Evolutionary conservation across 202 grass and related monocot genomes (phyloP).

Genomic region (Carex sylvatica): DNA sequence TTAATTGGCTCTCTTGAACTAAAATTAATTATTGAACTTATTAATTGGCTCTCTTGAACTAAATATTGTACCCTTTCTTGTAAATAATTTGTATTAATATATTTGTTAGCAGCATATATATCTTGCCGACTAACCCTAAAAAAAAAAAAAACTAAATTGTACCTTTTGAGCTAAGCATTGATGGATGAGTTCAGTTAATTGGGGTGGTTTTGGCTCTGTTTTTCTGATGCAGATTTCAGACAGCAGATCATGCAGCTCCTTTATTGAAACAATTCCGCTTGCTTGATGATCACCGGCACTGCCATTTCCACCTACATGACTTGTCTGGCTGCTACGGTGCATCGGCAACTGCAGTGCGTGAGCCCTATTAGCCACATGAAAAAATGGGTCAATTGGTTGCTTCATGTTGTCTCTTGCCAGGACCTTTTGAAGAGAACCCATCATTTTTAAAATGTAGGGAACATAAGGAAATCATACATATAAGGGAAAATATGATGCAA

Average conservation of each 20-base stretch:
- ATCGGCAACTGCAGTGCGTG: neutral
- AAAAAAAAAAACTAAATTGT: too few species aligned
- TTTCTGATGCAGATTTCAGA: neutral
- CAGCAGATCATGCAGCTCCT: neutral
- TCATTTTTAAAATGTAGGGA: neutral
- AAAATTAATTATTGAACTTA: too few species aligned
- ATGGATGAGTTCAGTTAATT: neutral
- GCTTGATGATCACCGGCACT: neutral
- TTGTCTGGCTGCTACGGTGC: conserved; percentile 18
- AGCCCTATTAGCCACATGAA: neutral
- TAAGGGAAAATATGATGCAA: neutral
- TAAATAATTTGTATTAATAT: too few species aligned
- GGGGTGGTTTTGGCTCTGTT: neutral
- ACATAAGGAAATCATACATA: neutral
- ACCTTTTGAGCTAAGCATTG: neutral
- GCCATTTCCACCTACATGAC: conserved; percentile 22
- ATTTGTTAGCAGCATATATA: too few species aligned
- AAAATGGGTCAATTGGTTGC: neutral
- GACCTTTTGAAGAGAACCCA: too few species aligned
- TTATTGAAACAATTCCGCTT: neutral
- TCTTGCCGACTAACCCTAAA: too few species aligned
- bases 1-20: too few species aligned
- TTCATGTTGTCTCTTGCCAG: neutral
- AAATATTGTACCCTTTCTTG: too few species aligned
- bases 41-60: too few species aligned